Percentiles rank a stretch among this genome's conserved stretches.
phyloP scores from a whole-genome alignment of 2,329 filamentous ascomycete genomes.

The Colletotrichum cordylinicola region DNA sequence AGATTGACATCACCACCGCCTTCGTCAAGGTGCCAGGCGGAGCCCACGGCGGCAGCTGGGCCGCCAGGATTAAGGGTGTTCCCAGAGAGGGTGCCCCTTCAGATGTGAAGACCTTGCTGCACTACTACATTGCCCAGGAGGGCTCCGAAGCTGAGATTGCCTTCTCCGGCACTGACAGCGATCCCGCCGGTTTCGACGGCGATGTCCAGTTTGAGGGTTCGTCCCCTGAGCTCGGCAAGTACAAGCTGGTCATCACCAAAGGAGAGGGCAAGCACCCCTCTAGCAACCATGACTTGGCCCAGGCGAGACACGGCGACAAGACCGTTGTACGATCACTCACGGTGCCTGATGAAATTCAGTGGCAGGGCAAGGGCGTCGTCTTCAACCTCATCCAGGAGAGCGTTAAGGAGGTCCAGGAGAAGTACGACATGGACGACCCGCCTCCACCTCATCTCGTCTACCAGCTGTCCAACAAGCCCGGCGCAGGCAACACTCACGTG shows the following conservation, averaged over 20 bases:
- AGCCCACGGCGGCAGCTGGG: constrained; percentile 88
- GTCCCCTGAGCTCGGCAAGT: constrained; percentile 77
- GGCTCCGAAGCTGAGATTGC: constrained; percentile 70
- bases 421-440: constrained; percentile 62
- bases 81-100: constrained; percentile 72
- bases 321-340: constrained; percentile 78
- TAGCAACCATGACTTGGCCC: constrained; percentile 70
- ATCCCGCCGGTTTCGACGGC: constrained; percentile 53
- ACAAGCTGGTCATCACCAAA: constrained; percentile 78
- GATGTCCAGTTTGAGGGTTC: constrained; percentile 75
- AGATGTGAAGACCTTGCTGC: constrained; percentile 75
- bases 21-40: constrained; percentile 94
- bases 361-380: constrained; percentile 78
- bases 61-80: constrained; percentile 82
- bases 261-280: constrained; percentile 67
- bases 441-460: constrained; percentile 88
- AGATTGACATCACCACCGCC: constrained; percentile 87
- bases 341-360: constrained; percentile 72
- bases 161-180: constrained; percentile 56
- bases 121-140: constrained; percentile 86
- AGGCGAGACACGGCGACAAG: constrained; percentile 74
- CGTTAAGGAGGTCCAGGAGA: constrained; percentile 54
- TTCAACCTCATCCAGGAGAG: constrained; percentile 59
- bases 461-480: constrained; percentile 73
- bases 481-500: constrained; percentile 80